Base-by-base conservation (phyloP, 2,329 filamentous ascomycete species). In the Drechslerella stenobrocha region DNA sequence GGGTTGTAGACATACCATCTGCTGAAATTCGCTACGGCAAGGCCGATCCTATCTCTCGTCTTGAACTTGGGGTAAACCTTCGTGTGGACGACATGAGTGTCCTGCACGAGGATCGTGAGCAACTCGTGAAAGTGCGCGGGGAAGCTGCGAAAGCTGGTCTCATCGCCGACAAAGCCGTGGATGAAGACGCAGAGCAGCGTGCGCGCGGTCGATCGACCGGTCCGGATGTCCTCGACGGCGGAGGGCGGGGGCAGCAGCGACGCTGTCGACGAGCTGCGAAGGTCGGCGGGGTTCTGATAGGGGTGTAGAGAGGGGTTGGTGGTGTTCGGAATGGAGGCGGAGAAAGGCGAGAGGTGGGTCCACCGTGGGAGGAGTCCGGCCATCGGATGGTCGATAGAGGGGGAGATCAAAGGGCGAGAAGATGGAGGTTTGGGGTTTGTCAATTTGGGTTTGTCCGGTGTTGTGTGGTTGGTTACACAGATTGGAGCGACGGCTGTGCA, bases 121-220 rank as follows among this genome's bases (percentile, higher is more conserved):
- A 88, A 81, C 71, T 85, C 83, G 75, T 96, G 91, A 2, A 96
- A 83, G 77, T 96, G 90, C 5, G 88, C 88, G 0, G 91, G 91
- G 72, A 96, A 95, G 44, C 87, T 89, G 69, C 86, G 83, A 75
- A 96, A 96, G 61, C 88, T 95, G 28, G 87, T 87, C 75, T 93
- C 88, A 65, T 89, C 87, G 52, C 91, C 90, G 81, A 93, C 87
- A 77, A 95, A 96, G 67, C 91, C 90, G 78, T 96, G 91, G 58
- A 96, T 85, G 75, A 90, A 96, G 53, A 96, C 79, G 20, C 95
- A 75, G 1, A 96, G 81, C 22, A 96, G 79, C 23, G 80, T 81
- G 50, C 84, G 55, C 15, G 40, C 52, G 8, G 37, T 45, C 1
- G 63, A 67, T 44, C 53, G 1, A 1, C 63, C 63, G 37, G 63